Evolutionary conservation across 257 asterid genomes (phyloP).

Genomic region (Solanum chaucha): DNA sequence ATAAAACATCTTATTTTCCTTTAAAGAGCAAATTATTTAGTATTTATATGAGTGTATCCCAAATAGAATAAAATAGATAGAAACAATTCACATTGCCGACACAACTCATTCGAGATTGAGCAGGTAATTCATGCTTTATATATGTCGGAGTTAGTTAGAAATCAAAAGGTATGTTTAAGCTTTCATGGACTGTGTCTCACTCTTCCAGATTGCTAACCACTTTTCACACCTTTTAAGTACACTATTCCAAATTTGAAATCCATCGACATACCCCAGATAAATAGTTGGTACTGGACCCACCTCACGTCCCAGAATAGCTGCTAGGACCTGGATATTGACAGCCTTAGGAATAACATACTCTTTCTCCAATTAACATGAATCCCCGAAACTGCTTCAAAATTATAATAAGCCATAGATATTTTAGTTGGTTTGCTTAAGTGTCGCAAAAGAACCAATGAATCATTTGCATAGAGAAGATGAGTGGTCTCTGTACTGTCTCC

Average conservation of each 20-base stretch:
- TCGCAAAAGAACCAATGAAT: neutral
- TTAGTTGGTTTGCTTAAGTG: neutral
- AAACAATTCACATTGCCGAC: neutral
- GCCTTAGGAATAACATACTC: neutral
- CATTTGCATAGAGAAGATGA: neutral
- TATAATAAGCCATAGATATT: neutral
- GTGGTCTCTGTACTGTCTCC: neutral
- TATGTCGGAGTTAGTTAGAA: neutral
- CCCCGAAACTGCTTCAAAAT: neutral
- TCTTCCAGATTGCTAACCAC: neutral
- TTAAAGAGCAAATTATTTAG: neutral
- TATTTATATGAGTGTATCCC: neutral
- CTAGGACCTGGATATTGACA: neutral
- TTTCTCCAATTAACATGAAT: neutral
- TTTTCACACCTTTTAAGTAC: neutral
- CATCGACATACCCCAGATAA: neutral
- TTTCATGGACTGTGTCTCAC: neutral
- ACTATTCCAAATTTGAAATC: neutral
- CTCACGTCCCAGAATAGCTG: neutral
- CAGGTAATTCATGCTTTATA: neutral
- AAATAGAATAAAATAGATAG: neutral
- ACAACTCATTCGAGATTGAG: neutral
- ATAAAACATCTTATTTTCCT: neutral
- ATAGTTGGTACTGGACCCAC: neutral
- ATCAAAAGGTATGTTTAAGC: neutral